Evolutionary conservation across 1,139 yeast genomes (phyloP).

Genomic region (Candida dubliniensis): DNA sequence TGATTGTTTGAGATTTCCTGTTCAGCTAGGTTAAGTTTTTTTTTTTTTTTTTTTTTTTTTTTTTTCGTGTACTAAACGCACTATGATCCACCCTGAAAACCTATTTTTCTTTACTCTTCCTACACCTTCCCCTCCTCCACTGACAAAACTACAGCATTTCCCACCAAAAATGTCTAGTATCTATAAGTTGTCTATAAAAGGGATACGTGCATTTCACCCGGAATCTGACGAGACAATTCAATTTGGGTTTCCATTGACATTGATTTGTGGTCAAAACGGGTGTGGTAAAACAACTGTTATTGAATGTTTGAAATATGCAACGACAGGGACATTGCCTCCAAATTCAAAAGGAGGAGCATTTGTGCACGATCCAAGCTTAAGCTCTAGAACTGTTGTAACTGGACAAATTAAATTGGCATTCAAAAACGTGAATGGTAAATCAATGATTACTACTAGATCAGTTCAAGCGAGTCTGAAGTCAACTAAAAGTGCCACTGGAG

Average conservation of each 20-base stretch:
- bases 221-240: constrained; percentile 81
- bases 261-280: constrained; percentile 96
- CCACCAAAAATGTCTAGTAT: constrained; percentile 56
- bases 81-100: too few relatives aligned
- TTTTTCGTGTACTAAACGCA: too few relatives aligned
- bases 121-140: too few relatives aligned
- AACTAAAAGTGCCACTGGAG: constrained; percentile 16
- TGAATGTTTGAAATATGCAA: constrained; percentile 89
- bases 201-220: constrained; percentile 87
- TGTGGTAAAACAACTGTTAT: constrained; percentile 98
- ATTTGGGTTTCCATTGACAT: constrained; percentile 86
- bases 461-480: constrained; percentile 68
- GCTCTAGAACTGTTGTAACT: constrained; percentile 71
- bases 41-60: not conserved
- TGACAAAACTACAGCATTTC: too few relatives aligned
- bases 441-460: constrained; percentile 84
- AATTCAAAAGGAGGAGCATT: constrained; percentile 96
- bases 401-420: constrained; percentile 93
- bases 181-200: constrained; percentile 80
- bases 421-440: constrained; percentile 66
- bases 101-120: too few relatives aligned
- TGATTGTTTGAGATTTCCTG: too few relatives aligned
- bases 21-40: too few relatives aligned
- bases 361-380: constrained; percentile 86
- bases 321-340: constrained; percentile 96